These are phyloP conservation scores for Chimonanthus salicifolius DNA, from an alignment of 164 flowering plant species.

Conservation along the genomic window DNA sequence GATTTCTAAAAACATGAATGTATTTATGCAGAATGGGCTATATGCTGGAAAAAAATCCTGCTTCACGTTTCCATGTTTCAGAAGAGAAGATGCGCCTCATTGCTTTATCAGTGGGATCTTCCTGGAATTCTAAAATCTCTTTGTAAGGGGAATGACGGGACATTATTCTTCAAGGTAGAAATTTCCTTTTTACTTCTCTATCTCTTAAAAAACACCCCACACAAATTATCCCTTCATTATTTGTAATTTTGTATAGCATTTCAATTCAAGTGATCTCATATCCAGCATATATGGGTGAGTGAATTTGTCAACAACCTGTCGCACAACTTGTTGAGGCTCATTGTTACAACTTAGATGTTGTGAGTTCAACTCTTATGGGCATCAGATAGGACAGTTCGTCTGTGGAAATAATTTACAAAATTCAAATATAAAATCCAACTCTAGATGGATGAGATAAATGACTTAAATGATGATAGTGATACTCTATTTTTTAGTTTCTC, in stretches of 20 bases:
- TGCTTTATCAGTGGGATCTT: conserved; percentile 45
- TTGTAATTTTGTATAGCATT: neutral
- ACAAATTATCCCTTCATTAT: too few species aligned
- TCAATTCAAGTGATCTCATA: neutral
- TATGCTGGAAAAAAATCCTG: conserved; percentile 60
- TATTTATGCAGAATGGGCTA: conserved; percentile 61
- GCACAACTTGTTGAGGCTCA: too few species aligned
- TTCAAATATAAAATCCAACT: too few species aligned
- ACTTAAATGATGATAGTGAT: too few species aligned
- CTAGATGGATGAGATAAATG: too few species aligned
- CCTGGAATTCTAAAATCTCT: conserved; percentile 68
- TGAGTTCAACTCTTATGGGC: too few species aligned
- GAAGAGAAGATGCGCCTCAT: conserved; percentile 42
- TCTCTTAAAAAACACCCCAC: neutral
- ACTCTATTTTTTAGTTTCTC: too few species aligned
- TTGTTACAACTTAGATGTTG: too few species aligned
- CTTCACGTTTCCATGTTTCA: conserved; percentile 57
- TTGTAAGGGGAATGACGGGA: conserved; percentile 71
- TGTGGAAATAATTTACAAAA: too few species aligned
- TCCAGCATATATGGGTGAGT: neutral
- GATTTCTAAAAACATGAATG: conserved; percentile 1
- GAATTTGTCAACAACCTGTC: too few species aligned
- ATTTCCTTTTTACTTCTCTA: neutral
- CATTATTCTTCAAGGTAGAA: conserved; percentile 64
- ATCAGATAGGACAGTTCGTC: too few species aligned